Evolutionary conservation across 2,329 filamentous ascomycete genomes (phyloP).

Genomic region (Zymoseptoria tritici): DNA sequence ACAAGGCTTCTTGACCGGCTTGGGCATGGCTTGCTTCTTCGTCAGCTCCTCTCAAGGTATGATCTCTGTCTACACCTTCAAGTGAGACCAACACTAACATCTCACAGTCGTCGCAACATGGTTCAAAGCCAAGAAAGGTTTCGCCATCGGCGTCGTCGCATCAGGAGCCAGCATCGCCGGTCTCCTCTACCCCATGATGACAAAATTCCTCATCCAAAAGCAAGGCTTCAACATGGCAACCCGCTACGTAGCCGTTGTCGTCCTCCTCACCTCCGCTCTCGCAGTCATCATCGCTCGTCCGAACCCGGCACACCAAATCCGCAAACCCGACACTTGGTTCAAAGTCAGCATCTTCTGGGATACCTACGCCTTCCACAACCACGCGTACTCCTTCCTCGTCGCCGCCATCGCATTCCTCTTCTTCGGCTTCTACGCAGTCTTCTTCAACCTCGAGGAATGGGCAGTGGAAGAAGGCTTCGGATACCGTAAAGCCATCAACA

Average conservation of each 20-base stretch:
- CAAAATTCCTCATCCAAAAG: constrained; percentile 35
- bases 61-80: constrained; percentile 7
- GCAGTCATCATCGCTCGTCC: constrained; percentile 38
- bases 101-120: constrained; percentile 41
- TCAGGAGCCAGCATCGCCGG: constrained; percentile 41
- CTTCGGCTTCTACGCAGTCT: constrained; percentile 46
- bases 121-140: constrained; percentile 41
- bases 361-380: constrained; percentile 37
- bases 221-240: constrained; percentile 41
- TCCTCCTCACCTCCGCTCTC: constrained; percentile 34
- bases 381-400: constrained; percentile 38
- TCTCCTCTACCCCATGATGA: constrained; percentile 41
- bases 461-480: constrained; percentile 38
- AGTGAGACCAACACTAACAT: not conserved
- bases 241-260: constrained; percentile 36
- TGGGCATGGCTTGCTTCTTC: constrained; percentile 49
- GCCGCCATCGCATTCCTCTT: constrained; percentile 42
- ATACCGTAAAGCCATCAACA: constrained; percentile 20
- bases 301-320: constrained; percentile 35
- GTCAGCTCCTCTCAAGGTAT: constrained; percentile 44
- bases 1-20: constrained; percentile 40
- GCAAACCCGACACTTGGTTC: constrained; percentile 34
- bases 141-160: constrained; percentile 45
- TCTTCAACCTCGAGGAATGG: constrained; percentile 50
- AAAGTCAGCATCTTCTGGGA: constrained; percentile 35